Evolutionary conservation across 176 grass and related monocot species (phyloP).

Genomic region (Chrysopogon serrulatus): DNA sequence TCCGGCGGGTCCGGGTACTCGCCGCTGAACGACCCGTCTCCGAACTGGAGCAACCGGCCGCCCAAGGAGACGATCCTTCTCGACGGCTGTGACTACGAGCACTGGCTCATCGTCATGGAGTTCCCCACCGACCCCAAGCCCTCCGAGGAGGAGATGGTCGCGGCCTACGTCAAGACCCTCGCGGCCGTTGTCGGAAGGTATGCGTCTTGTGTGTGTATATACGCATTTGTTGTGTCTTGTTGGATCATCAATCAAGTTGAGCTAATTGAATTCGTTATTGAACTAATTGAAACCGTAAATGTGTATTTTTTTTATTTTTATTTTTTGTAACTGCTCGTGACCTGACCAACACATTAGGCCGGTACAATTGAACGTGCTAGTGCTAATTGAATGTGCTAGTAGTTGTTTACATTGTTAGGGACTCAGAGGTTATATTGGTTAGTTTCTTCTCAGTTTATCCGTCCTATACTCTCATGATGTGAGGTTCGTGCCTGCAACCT

Average conservation of each 20-base stretch:
- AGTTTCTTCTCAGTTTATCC: neutral
- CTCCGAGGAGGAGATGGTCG: constrained; percentile 82
- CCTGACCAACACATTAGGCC: neutral
- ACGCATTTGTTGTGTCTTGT: neutral
- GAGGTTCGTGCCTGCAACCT: neutral
- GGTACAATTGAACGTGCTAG: neutral
- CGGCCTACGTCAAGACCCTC: constrained; percentile 77
- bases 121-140: constrained; percentile 66
- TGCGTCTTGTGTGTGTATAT: neutral
- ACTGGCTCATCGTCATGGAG: constrained; percentile 97
- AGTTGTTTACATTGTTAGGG: neutral
- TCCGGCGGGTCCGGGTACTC: constrained; percentile 60
- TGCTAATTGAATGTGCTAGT: neutral
- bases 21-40: constrained; percentile 77
- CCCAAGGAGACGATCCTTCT: constrained; percentile 96
- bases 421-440: neutral
- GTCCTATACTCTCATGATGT: neutral
- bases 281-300: neutral
- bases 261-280: neutral
- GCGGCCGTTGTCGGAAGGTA: constrained; percentile 73
- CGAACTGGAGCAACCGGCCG: constrained; percentile 92
- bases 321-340: neutral
- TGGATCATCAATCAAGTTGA: neutral
- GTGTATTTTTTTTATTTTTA: too few species aligned
- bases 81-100: constrained; percentile 94